These are phyloP conservation scores for Ogataea kodamae DNA, from an alignment of 805 yeast genomes.

Conservation along the genomic window DNA sequence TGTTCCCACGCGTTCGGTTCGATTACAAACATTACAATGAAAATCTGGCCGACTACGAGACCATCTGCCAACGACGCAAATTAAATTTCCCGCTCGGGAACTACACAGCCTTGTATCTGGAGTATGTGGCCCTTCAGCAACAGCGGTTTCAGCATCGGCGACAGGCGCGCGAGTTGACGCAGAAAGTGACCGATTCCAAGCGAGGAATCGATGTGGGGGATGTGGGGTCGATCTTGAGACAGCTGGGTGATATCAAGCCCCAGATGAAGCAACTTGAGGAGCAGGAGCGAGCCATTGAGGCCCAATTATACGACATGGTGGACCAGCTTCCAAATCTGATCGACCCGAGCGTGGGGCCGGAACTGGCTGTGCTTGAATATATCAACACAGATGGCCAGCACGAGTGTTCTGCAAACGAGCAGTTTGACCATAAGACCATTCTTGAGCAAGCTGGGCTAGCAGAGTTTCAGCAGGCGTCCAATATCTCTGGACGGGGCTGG, in stretches of 20 bases:
- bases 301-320: constrained; percentile 37
- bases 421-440: constrained; percentile 64
- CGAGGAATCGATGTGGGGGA: constrained; percentile 14
- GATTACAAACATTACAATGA: constrained; percentile 33
- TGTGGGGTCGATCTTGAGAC: constrained; percentile 12
- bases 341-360: constrained; percentile 42
- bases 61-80: constrained; percentile 34
- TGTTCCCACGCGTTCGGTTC: constrained; percentile 33
- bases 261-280: constrained; percentile 29
- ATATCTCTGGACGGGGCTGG: constrained; percentile 82
- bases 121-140: constrained; percentile 10
- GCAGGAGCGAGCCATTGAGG: constrained; percentile 31
- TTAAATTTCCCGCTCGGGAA: constrained; percentile 25
- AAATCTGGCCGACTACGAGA: constrained; percentile 27
- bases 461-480: constrained; percentile 70
- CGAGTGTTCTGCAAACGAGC: constrained; percentile 1
- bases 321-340: constrained; percentile 63
- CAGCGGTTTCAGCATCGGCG: constrained; percentile 22
- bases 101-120: constrained; percentile 22
- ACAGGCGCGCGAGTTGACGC: constrained; percentile 21
- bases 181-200: constrained; percentile 17
- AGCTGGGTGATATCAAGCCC: constrained; percentile 28
- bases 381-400: constrained; percentile 43
- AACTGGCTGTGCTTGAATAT: constrained; percentile 46
- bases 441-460: constrained; percentile 63